Evolutionary conservation across 2,329 filamentous ascomycete species (phyloP).

Genomic region (Graphium sp.): DNA sequence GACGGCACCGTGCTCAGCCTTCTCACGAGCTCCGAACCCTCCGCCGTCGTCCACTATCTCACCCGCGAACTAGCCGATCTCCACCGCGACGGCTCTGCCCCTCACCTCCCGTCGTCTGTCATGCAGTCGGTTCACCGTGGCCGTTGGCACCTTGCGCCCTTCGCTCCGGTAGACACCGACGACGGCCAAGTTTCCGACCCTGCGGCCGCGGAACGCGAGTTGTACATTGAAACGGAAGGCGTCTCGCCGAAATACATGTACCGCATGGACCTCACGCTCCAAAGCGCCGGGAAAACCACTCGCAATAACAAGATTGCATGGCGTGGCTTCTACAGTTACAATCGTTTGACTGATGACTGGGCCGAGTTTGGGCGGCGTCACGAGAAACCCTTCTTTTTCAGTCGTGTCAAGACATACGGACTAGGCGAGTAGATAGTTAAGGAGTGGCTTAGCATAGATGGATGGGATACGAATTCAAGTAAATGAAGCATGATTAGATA

Average conservation of each 20-base stretch:
- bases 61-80: constrained; percentile 49
- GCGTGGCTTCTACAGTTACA: constrained; percentile 86
- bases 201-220: constrained; percentile 36
- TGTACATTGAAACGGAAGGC: constrained; percentile 79
- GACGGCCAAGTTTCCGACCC: constrained; percentile 12
- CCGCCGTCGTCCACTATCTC: constrained; percentile 75
- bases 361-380: constrained; percentile 56
- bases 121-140: constrained; percentile 53
- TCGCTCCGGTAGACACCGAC: constrained; percentile 13
- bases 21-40: constrained; percentile 63
- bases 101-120: constrained; percentile 22
- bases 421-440: constrained; percentile 18
- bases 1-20: constrained; percentile 74
- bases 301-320: constrained; percentile 79
- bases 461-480: not conserved
- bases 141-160: constrained; percentile 32
- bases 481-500: not conserved
- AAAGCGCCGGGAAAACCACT: constrained; percentile 40
- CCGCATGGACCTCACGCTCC: constrained; percentile 60
- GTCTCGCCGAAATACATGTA: constrained; percentile 66
- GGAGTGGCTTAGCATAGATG: no score
- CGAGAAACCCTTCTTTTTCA: constrained; percentile 51
- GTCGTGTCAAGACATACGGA: constrained; percentile 47
- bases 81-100: constrained; percentile 16
- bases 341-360: constrained; percentile 80